phyloP scores from a whole-genome alignment of 768 basidiomycete species.

The Tricholoma furcatifolium region DNA sequence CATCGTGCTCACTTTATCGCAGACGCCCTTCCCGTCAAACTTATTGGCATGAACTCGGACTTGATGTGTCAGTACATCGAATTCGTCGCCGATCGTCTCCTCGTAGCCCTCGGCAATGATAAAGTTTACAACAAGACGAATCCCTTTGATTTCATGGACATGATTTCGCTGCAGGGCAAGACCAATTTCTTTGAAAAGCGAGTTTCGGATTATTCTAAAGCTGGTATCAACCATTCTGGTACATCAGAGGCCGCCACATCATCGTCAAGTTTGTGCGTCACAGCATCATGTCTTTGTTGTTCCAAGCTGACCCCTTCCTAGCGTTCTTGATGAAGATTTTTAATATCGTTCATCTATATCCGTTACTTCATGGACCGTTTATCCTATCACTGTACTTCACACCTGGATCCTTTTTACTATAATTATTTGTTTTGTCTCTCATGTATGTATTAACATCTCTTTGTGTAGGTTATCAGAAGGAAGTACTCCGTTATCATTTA shows the following conservation, averaged over 20 bases:
- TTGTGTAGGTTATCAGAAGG: not conserved
- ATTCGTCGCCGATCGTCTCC: conserved; percentile 87
- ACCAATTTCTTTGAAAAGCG: conserved; percentile 97
- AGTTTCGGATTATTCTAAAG: conserved; percentile 82
- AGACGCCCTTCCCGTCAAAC: conserved; percentile 82
- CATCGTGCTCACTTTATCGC: not conserved
- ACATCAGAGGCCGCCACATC: conserved; percentile 11
- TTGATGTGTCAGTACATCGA: conserved; percentile 94
- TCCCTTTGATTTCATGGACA: conserved; percentile 93
- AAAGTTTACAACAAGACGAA: conserved; percentile 78
- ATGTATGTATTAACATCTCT: not conserved
- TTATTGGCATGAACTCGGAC: conserved; percentile 90
- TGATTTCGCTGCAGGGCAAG: conserved; percentile 95
- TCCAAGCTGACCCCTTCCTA: conserved; percentile 1
- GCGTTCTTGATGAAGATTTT: conserved; percentile 22
- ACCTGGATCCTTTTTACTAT: conserved; percentile 2
- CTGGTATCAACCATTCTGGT: conserved; percentile 48
- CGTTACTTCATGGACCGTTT: not conserved
- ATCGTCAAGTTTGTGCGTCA: conserved; percentile 14
- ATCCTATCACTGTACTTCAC: not conserved
- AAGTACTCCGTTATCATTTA: too few relatives aligned
- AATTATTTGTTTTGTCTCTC: conserved; percentile 1
- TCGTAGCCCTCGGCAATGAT: conserved; percentile 80
- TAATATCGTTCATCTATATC: conserved; percentile 1
- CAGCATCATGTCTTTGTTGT: not conserved